Evolutionary conservation across 192 early-diverging fungal genomes (phyloP), one percentile per base, ranked within the genome.

Genomic region (Backusella liffmaniae): DNA sequence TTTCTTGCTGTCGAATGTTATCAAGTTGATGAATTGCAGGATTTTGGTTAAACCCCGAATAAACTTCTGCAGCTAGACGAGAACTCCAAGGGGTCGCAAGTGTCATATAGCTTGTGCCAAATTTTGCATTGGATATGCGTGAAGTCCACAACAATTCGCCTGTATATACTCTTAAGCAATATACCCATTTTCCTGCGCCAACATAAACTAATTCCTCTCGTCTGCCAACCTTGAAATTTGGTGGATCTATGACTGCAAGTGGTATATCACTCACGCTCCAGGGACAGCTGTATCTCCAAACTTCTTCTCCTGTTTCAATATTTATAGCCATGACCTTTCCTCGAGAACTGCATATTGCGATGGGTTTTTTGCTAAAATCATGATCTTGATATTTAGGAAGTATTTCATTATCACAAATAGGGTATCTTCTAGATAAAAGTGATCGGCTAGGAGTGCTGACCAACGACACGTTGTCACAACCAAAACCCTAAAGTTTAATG

Each of bases 71-170:
- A 16, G 59, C 68, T 42, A 76, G n/a, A 16, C 59, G 26, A 15
- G 79, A 80, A 9, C 59, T 72, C 79, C 53, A 72, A 32, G 74
- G 70, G 3, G 69, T 80, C 5, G 79, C 68, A 6, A 80, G 35
- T 16, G 70, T 72, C 62, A 80, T 65, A 3, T 6, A 46, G 4
- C 44, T 42, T 10, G 29, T 37, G 1, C 79, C 79, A 23, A 80
- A 10, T 46, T 53, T 18, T 32, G 34, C n/a, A 12, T n/a, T 66
- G 9, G 69, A 72, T 26, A 75, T 37, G 6, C 36, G 18, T 29
- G 18, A 44, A 41, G 42, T 18, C 79, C 79, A 80, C 3, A 67
- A 10, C 0, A 67, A 36, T 7, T 56, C 69, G 3, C 74, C 79
- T 16, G 74, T 76, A 10, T 18, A 41, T 15, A 59, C 56, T 1